A percentile compares a stretch with the other conserved stretches of the same genome.
phyloP scores from a whole-genome alignment of 495 filamentous ascomycete species.

The Xylaria palmicola region DNA sequence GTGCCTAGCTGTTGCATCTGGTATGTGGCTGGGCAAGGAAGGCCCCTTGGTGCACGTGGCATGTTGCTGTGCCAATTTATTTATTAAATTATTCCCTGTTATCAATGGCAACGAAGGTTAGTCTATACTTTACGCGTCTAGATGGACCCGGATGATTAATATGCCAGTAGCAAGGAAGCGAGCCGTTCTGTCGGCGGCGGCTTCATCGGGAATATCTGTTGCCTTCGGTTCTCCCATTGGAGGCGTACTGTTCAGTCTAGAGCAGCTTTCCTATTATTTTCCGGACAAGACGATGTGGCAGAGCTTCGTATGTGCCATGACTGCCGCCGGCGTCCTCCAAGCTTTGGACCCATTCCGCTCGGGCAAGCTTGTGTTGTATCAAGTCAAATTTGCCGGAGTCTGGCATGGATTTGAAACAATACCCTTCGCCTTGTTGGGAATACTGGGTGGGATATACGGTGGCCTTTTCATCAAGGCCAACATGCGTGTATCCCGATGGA shows the following conservation, averaged over 20 bases:
- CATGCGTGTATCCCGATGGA: conserved; percentile 81
- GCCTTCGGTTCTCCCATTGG: conserved; percentile 97
- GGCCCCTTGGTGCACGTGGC: conserved; percentile 96
- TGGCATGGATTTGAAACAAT: conserved; percentile 97
- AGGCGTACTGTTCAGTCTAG: conserved; percentile 87
- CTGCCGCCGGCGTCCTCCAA: conserved; percentile 89
- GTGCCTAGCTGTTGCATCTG: conserved; percentile 93
- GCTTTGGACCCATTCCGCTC: conserved; percentile 93
- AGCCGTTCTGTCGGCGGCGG: conserved; percentile 91
- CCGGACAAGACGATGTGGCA: conserved; percentile 99
- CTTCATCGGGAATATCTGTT: conserved; percentile 92
- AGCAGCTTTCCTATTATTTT: conserved; percentile 98
- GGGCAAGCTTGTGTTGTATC: conserved; percentile 93
- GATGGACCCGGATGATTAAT: conserved; percentile 15
- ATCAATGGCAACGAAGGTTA: conserved; percentile 87
- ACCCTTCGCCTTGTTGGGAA: conserved; percentile 83
- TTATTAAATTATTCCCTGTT: conserved; percentile 85
- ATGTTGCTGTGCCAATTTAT: conserved; percentile 93
- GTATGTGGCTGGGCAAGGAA: conserved; percentile 98
- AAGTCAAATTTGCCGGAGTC: conserved; percentile 86
- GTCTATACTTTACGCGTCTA: conserved; percentile 6
- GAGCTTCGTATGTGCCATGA: conserved; percentile 98
- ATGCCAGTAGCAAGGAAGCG: conserved; percentile 73
- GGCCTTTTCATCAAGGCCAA: conserved; percentile 94
- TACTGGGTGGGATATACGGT: conserved; percentile 88